phyloP scores from a whole-genome alignment of 345 rosid species.

The Salix exigua region DNA sequence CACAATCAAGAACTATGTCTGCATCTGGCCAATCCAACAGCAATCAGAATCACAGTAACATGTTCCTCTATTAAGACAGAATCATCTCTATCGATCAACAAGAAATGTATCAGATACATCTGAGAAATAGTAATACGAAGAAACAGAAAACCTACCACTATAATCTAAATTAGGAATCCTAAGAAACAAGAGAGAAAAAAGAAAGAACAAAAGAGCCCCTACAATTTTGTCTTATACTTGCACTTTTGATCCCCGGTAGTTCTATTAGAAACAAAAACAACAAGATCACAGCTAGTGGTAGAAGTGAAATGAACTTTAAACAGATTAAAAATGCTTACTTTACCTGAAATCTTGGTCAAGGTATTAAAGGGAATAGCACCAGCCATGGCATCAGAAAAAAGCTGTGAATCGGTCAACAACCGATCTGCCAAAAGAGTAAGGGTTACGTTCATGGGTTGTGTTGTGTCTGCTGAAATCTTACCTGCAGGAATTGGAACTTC shows the following conservation, averaged over 20 bases:
- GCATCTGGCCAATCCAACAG: neutral
- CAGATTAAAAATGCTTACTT: constrained; percentile 44
- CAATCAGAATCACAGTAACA: neutral
- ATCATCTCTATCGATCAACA: neutral
- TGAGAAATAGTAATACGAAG: neutral
- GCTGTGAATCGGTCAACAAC: constrained; percentile 36
- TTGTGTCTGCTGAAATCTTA: constrained; percentile 39
- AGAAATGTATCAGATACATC: neutral
- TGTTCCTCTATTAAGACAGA: neutral
- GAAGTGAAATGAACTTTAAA: constrained; percentile 45
- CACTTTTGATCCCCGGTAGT: constrained; percentile 53
- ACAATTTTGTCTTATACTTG: constrained; percentile 54
- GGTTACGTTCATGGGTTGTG: constrained; percentile 49
- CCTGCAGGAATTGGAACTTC: constrained; percentile 65
- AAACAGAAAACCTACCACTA: neutral
- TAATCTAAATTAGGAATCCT: neutral
- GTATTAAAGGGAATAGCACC: constrained; percentile 47
- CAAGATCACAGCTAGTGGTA: constrained; percentile 51
- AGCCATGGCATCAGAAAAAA: constrained; percentile 31
- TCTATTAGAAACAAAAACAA: constrained; percentile 34
- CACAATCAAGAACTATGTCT: neutral
- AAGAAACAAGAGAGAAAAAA: neutral
- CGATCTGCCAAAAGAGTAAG: constrained; percentile 67
- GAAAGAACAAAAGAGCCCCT: constrained; percentile 9
- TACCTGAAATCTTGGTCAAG: constrained; percentile 47